phyloP scores from a whole-genome alignment of 2,329 filamentous ascomycete species.

The Stagonosporopsis rhizophila region DNA sequence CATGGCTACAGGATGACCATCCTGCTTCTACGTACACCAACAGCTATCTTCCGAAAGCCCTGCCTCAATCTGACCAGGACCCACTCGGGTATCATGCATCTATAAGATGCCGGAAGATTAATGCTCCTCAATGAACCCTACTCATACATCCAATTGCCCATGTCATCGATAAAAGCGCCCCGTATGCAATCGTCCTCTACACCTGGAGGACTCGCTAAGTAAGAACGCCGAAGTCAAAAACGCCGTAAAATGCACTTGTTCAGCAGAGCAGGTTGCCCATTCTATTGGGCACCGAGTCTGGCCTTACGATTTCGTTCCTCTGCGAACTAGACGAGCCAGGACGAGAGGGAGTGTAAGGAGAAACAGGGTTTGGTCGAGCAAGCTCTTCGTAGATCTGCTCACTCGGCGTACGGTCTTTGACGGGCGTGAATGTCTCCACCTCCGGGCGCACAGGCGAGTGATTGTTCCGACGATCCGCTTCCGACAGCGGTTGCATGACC shows the following conservation, averaged over 20 bases:
- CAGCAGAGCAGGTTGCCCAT: constrained; percentile 33
- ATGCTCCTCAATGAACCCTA: constrained; percentile 24
- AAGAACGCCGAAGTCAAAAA: constrained; percentile 17
- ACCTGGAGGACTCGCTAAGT: background rate
- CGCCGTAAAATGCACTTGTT: constrained; percentile 34
- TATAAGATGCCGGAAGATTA: constrained; percentile 23
- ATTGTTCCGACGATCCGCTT: constrained; percentile 43
- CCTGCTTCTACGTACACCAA: constrained; percentile 8
- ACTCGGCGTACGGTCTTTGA: constrained; percentile 37
- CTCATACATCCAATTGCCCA: constrained; percentile 22
- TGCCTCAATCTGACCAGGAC: constrained; percentile 18
- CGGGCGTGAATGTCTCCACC: constrained; percentile 41
- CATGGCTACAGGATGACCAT: background rate
- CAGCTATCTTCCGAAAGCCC: constrained; percentile 2
- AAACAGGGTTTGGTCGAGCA: constrained; percentile 15
- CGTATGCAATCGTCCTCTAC: constrained; percentile 23
- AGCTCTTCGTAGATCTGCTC: constrained; percentile 37
- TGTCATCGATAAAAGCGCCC: constrained; percentile 23
- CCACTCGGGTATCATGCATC: constrained; percentile 42
- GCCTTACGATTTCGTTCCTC: constrained; percentile 32
- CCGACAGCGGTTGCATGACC: constrained; percentile 38
- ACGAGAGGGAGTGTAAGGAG: constrained; percentile 31
- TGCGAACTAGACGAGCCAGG: constrained; percentile 38
- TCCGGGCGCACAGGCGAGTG: constrained; percentile 36
- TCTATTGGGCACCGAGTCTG: constrained; percentile 32